These are phyloP conservation scores for Dothiorella sarmentorum DNA, from an alignment of 2,329 filamentous ascomycete species.

Conservation along the genomic window DNA sequence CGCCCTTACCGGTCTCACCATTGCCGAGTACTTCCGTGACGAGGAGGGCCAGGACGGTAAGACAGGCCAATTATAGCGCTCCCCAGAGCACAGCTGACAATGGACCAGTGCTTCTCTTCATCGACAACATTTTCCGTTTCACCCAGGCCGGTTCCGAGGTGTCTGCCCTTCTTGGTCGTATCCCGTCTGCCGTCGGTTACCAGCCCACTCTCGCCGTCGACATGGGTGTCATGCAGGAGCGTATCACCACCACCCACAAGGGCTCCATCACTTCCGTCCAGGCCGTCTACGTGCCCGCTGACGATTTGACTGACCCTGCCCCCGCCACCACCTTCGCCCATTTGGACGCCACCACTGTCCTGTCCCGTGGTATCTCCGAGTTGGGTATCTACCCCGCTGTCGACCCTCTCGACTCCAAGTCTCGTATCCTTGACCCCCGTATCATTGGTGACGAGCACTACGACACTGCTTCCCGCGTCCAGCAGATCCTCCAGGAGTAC, in stretches of 20 bases:
- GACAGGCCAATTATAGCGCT: conserved; percentile 28
- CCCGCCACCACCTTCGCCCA: conserved; percentile 99
- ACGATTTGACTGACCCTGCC: conserved; percentile 99
- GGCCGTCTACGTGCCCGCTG: conserved; percentile 99
- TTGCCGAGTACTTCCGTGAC: conserved; percentile 81
- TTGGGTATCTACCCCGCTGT: conserved; percentile 99
- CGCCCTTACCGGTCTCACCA: conserved; percentile 80
- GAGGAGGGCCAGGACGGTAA: conserved; percentile 81
- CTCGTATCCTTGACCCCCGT: conserved; percentile 98
- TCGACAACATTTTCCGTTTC: conserved; percentile 99
- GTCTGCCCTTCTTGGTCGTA: conserved; percentile 98
- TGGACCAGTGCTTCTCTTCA: conserved; percentile 83
- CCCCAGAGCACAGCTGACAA: conserved; percentile 26
- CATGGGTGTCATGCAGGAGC: conserved; percentile 99
- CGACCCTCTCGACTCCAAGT: conserved; percentile 99
- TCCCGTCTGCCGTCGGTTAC: conserved; percentile 99
- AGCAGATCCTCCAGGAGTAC: conserved; percentile 99
- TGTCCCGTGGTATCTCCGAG: conserved; percentile 99
- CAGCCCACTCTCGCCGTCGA: conserved; percentile 97
- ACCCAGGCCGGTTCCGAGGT: conserved; percentile 99
- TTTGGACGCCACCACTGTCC: conserved; percentile 99
- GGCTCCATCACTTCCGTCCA: conserved; percentile 99
- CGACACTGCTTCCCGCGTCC: conserved; percentile 86
- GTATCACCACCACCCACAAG: conserved; percentile 99
- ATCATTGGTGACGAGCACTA: conserved; percentile 98